Evolutionary conservation across 139 green algal species (phyloP), one percentile per base, ranked within the genome.

Genomic region (Micromonas commoda): DNA sequence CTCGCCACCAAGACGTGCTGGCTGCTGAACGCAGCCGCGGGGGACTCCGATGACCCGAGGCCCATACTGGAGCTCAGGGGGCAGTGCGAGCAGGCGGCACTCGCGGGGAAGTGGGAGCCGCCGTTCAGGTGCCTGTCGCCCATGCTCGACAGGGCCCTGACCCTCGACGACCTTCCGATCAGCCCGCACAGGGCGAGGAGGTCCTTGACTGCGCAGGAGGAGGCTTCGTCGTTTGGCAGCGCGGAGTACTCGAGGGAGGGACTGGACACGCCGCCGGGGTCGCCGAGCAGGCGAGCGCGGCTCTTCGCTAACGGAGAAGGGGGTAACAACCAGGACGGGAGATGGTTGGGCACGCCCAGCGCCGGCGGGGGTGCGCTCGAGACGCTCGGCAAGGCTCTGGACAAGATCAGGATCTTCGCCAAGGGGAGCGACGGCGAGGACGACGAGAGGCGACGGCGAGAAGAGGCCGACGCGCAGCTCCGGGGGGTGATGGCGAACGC

Each of bases 1-100:
- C 80, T 96, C 33, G 92, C 93, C 0, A 85, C 94, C 53, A 96
- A 97, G 88, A 89, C 90, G 24, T 92, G 92, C 65, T 97, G 93
- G 92, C 82, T 97, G 52, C 80, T 97, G 66, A 76, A 91, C 60
- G 91, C 93, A 32, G 87, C 95, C 54, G 85, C 84, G 6, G 93
- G 96, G 72, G 93, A 97, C 83, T 83, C 91, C 0, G 21, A 60
- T 9, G 13, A 51, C 45, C 88, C 87, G 0, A 89, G 87, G 51
- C 86, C 87, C 74, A 83, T 85, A 38, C 77, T 52, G 28, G 53
- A 66, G n/a, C 38, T 77, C 0, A 77, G 31, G 33, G 26, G 29
- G 0, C 67, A 61, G 33, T 67, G 52, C 31, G n/a, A 24, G 3
- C 13, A 77, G 5, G 74, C 52, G 6, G n/a, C 34, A 4, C 37